Conservation (phyloP, 2,329 filamentous ascomycete species). For the Pseudocercospora crystallina region DNA sequence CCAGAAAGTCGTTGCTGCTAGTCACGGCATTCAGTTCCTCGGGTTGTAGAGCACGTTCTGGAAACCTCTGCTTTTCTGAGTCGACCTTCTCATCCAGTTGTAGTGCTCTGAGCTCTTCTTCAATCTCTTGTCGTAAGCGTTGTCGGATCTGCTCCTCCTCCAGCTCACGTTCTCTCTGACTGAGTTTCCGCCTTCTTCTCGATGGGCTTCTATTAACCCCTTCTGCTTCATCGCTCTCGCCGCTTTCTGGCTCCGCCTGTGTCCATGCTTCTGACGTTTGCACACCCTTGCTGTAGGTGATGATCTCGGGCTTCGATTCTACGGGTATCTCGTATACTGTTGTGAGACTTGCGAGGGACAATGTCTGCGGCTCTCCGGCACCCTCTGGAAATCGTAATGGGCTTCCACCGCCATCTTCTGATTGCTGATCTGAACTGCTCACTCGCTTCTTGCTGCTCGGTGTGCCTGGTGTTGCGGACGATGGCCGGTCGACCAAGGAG, state of each 20-base stretch:
- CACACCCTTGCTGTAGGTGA: constrained; percentile 95
- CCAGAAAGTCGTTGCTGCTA: constrained; percentile 86
- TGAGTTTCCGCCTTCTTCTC: constrained; percentile 66
- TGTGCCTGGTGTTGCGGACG: constrained; percentile 28
- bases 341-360: constrained; percentile 70
- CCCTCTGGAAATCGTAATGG: constrained; percentile 31
- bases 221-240: constrained; percentile 64
- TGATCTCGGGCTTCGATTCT: constrained; percentile 66
- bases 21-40: constrained; percentile 91
- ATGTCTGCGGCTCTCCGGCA: constrained; percentile 62
- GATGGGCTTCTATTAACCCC: constrained; percentile 50
- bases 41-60: constrained; percentile 72
- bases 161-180: constrained; percentile 70
- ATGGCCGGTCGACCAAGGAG: constrained; percentile 69
- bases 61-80: constrained; percentile 47
- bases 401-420: constrained; percentile 28
- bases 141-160: constrained; percentile 86
- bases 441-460: constrained; percentile 29
- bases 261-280: constrained; percentile 79
- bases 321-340: constrained; percentile 80
- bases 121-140: constrained; percentile 82
- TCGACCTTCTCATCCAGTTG: constrained; percentile 52
- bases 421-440: constrained; percentile 26
- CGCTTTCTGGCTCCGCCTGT: constrained; percentile 43
- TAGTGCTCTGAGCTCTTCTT: constrained; percentile 80